Evolutionary conservation across 345 rosid species (phyloP), one percentile per base, ranked within the genome.

Genomic region (Salix purpurea): DNA sequence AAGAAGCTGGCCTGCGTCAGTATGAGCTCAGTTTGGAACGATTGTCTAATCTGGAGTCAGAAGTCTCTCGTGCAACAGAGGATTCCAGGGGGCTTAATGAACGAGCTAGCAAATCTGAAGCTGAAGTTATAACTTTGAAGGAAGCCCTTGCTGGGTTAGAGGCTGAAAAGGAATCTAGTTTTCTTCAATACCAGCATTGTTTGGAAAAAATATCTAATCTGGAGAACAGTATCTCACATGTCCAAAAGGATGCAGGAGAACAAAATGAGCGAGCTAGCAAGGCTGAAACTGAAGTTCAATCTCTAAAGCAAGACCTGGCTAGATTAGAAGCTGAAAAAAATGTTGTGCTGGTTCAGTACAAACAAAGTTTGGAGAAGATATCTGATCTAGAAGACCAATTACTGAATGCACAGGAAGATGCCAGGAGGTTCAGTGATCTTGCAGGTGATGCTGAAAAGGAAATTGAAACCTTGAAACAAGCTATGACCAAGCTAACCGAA

Each of bases 1-100:
- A 93, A 82, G 95, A 93, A 81, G 94, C 92, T 78, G 92, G 72
- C 84, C 58, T 88, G 74, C 83, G 84, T 76, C 89, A 91, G 85
- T 93, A 91, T 85, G 92, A 85, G 50, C 89, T 85, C 78, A 88
- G 91, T 79, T 84, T 91, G 83, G 96, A 92, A 77, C 88, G 88
- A 78, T 81, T 94, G 67, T 82, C 94, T 70, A 85, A 84, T 79
- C 77, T 94, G 76, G 97, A 94, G 90, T 81, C 78, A 65, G 91
- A 91, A 85, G 85, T 92, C 72, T 87, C 90, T 76, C 86, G 75
- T 76, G 95, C 95, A 69, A 89, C 83, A 76, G 91, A 89, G 65
- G 91, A 90, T 79, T 91, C 95, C 60, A 75, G 65, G 83, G 87
- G 85, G 46, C 80, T 92, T 42, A 75, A 62, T 46, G 97, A 91